Conservation (phyloP, 1,139 yeast species). For the Sugiyamaella novakii region DNA sequence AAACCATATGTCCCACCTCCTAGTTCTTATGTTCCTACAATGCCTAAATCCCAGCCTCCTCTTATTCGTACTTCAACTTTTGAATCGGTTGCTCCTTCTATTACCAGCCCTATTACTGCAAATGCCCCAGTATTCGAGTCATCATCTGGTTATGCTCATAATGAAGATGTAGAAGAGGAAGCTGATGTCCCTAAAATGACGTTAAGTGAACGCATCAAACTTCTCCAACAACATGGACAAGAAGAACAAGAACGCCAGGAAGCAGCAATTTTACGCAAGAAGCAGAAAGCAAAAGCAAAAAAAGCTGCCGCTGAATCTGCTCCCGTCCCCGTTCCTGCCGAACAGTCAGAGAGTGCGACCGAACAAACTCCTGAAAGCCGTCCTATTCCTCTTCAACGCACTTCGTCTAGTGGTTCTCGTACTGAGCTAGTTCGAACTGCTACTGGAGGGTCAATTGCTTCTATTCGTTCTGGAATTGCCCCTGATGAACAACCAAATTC, state of each 20-base stretch:
- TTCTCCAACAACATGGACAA: conserved; percentile 77
- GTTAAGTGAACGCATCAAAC: conserved; percentile 80
- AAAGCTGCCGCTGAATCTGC: conserved; percentile 18
- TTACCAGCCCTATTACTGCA: conserved; percentile 20
- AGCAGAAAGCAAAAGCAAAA: conserved; percentile 46
- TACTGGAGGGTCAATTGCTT: conserved; percentile 27
- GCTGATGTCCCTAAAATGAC: conserved; percentile 73
- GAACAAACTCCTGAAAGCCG: conserved; percentile 1
- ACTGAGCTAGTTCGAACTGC: conserved; percentile 20
- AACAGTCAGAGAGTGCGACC: not conserved
- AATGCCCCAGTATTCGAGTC: conserved; percentile 29
- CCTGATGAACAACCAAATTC: conserved; percentile 9
- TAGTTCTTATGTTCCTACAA: conserved; percentile 45
- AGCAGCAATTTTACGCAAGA: conserved; percentile 62
- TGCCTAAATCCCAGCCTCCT: conserved; percentile 26
- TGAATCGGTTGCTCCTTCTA: conserved; percentile 2
- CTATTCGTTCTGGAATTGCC: conserved; percentile 9
- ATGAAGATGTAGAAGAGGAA: conserved; percentile 34
- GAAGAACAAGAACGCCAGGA: conserved; percentile 78
- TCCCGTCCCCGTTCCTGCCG: conserved; percentile 19
- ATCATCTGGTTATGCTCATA: not conserved
- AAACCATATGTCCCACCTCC: conserved; percentile 47
- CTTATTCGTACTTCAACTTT: conserved; percentile 25
- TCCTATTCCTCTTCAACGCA: conserved; percentile 23
- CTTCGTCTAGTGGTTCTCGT: conserved; percentile 27